phyloP scores from a whole-genome alignment of 208 protist species.

The Herpetomonas tarakana region DNA sequence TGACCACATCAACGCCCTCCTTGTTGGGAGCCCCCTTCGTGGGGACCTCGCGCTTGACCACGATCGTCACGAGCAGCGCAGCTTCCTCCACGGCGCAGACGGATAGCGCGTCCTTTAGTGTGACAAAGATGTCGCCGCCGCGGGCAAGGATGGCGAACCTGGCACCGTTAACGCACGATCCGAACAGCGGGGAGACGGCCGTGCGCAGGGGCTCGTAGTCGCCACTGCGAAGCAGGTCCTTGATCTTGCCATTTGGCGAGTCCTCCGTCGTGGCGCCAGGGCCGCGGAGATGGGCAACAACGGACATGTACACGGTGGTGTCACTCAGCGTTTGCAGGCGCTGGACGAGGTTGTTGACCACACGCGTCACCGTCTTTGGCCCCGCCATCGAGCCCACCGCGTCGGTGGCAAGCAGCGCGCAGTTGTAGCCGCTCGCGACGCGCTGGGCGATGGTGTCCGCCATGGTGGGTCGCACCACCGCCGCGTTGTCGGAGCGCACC shows the following conservation, averaged over 20 bases:
- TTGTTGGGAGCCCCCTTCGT: constrained; percentile 3
- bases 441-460: constrained; percentile 15
- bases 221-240: constrained; percentile 24
- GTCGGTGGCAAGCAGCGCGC: constrained; percentile 21
- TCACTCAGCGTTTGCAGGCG: constrained; percentile 3
- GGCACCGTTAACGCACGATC: constrained; percentile 29
- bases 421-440: constrained; percentile 26
- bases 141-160: constrained; percentile 23
- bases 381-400: constrained; percentile 13
- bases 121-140: constrained; percentile 24
- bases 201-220: constrained; percentile 19
- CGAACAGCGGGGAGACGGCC: constrained; percentile 41
- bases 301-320: constrained; percentile 14
- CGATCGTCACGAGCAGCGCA: constrained; percentile 24
- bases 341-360: constrained; percentile 20
- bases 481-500: constrained; percentile 18
- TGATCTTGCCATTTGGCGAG: constrained; percentile 7
- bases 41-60: constrained; percentile 26
- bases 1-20: constrained; percentile 15
- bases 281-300: constrained; percentile 5
- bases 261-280: neutral
- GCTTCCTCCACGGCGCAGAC: constrained; percentile 36
- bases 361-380: constrained; percentile 15
- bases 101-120: constrained; percentile 27
- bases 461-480: constrained; percentile 17